These are phyloP conservation scores for Heterobasidion occidentale DNA, from an alignment of 1,284 basidiomycete species.

Conservation along the genomic window DNA sequence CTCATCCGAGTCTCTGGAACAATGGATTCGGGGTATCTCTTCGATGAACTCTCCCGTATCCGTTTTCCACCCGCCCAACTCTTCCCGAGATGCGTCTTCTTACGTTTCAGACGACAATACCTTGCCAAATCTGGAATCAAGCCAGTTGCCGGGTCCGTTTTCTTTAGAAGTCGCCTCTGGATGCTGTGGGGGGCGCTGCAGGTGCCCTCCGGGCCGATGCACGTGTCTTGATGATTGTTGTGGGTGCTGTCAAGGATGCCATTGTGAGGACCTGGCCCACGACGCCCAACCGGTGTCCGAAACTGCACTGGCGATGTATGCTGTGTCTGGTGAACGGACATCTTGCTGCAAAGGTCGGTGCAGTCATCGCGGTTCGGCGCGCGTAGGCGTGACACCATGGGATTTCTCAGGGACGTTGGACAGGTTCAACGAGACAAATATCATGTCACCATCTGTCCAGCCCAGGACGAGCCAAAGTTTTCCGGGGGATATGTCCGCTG, in stretches of 20 bases:
- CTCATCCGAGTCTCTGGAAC: constrained; percentile 9
- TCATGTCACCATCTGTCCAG: no score
- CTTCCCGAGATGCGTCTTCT: background rate
- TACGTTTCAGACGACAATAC: constrained; percentile 3
- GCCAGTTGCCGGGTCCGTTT: constrained; percentile 7
- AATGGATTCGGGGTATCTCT: constrained; percentile 10
- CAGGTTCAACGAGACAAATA: no score
- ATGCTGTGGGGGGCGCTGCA: constrained; percentile 24
- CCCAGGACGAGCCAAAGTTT: no score
- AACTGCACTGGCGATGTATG: constrained; percentile 17
- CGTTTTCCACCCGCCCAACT: background rate
- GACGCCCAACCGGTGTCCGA: constrained; percentile 7
- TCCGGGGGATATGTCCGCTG: no score
- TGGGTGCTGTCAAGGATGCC: constrained; percentile 24
- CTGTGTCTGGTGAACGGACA: constrained; percentile 21
- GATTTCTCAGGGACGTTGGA: no score
- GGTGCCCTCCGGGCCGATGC: constrained; percentile 27
- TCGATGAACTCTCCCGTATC: background rate
- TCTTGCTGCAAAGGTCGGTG: constrained; percentile 13
- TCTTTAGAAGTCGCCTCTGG: constrained; percentile 12
- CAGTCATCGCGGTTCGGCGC: no score
- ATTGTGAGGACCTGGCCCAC: constrained; percentile 19
- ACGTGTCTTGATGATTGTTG: constrained; percentile 25
- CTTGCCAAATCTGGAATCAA: constrained; percentile 7
- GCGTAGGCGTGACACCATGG: no score